A percentile compares a stretch with the other conserved stretches of the same genome.
These are phyloP conservation scores for Alternaria incomplexa DNA, from an alignment of 2,329 filamentous ascomycete species.

Conservation along the genomic window DNA sequence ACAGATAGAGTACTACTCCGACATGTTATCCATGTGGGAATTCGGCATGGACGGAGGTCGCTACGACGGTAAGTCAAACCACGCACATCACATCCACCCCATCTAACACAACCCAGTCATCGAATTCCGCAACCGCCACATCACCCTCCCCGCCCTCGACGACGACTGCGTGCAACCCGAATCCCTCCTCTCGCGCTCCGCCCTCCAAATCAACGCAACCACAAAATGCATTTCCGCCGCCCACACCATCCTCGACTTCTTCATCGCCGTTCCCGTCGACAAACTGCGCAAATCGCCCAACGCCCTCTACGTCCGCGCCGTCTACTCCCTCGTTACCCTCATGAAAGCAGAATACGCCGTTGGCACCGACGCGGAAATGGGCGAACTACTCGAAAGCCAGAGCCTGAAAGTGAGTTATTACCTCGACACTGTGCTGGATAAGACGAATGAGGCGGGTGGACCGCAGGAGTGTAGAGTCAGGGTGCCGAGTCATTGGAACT, in stretches of 20 bases:
- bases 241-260: slow-evolving; percentile 41
- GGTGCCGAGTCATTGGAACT: slow-evolving; percentile 41
- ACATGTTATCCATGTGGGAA: slow-evolving; percentile 46
- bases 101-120: slow-evolving; percentile 23
- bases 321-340: slow-evolving; percentile 41
- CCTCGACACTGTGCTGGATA: slow-evolving; percentile 29
- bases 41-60: slow-evolving; percentile 47
- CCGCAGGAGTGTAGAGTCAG: slow-evolving; percentile 38
- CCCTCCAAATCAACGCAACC: slow-evolving; percentile 45
- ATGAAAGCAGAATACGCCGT: slow-evolving; percentile 46
- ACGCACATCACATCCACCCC: too few relatives aligned
- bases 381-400: slow-evolving; percentile 40
- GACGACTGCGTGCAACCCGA: slow-evolving; percentile 43
- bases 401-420: slow-evolving; percentile 42
- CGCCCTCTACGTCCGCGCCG: slow-evolving; percentile 39
- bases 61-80: slow-evolving; percentile 29
- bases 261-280: slow-evolving; percentile 26
- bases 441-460: slow-evolving; percentile 33
- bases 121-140: slow-evolving; percentile 42
- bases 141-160: slow-evolving; percentile 43
- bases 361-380: slow-evolving; percentile 41
- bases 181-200: slow-evolving; percentile 38
- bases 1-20: slow-evolving; percentile 40
- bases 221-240: slow-evolving; percentile 43
- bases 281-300: slow-evolving; percentile 36